Percentiles rank a stretch among this genome's conserved stretches.
Evolutionary conservation across 2,329 filamentous ascomycete species (phyloP).

Genomic region (Ceratocystis colombiana): DNA sequence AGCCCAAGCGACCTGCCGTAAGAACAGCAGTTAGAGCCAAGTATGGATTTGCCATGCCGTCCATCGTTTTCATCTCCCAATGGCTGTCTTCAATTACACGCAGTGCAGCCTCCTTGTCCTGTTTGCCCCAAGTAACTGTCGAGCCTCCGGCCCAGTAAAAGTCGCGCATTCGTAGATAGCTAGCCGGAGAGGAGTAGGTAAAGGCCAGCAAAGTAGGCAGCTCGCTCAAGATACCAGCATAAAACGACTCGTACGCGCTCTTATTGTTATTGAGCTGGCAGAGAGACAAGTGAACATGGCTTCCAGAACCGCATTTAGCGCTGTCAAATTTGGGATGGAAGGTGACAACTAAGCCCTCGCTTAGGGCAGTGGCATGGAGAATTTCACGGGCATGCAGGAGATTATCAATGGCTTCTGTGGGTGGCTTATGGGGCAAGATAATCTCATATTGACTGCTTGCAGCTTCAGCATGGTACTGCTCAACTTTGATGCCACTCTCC

Average conservation of each 20-base stretch:
- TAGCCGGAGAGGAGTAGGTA: conserved; percentile 53
- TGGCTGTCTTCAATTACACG: conserved; percentile 55
- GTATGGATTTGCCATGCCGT: conserved; percentile 72
- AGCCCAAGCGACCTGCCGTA: conserved; percentile 29
- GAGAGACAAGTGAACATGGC: conserved; percentile 62
- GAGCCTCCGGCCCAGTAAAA: conserved; percentile 69
- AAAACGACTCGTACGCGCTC: conserved; percentile 43
- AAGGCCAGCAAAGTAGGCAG: conserved; percentile 59
- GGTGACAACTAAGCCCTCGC: conserved; percentile 55
- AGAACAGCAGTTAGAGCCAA: conserved; percentile 40
- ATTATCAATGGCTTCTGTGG: conserved; percentile 59
- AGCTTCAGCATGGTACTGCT: conserved; percentile 66
- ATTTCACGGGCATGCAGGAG: conserved; percentile 62
- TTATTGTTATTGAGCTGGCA: not conserved
- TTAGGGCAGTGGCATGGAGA: conserved; percentile 53
- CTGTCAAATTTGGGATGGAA: conserved; percentile 61
- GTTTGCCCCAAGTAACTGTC: conserved; percentile 70
- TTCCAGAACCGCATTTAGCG: conserved; percentile 50
- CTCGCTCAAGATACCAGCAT: conserved; percentile 59
- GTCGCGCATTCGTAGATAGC: conserved; percentile 58
- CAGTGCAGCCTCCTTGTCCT: conserved; percentile 68
- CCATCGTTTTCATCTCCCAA: conserved; percentile 71
- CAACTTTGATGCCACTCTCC: conserved; percentile 52
- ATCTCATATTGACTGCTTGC: conserved; percentile 70
- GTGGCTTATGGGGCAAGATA: conserved; percentile 52